Conservation (phyloP, 139 green algal genomes). For the Dunaliella primolecta region DNA sequence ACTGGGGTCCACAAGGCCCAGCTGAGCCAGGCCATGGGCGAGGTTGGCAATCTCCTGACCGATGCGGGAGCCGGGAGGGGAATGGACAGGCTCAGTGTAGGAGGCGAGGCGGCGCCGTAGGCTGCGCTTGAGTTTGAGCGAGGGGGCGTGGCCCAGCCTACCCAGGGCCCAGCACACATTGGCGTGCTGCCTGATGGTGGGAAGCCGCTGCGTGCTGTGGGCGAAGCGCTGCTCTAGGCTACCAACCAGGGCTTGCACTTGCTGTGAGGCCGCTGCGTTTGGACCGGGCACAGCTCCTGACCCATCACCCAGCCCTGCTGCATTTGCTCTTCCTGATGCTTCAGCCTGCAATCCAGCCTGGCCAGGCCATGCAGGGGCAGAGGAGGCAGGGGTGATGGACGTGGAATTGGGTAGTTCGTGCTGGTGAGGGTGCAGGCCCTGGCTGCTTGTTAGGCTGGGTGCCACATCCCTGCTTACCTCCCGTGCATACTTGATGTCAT, state of each 20-base stretch:
- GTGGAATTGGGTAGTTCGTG: neutral
- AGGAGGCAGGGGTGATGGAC: neutral
- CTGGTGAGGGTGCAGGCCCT: neutral
- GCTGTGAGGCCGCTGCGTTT: too few species aligned
- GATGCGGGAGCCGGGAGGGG: neutral
- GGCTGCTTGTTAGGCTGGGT: neutral
- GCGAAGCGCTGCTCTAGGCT: neutral
- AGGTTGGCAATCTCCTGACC: constrained; percentile 55
- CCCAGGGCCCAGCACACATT: constrained; percentile 15
- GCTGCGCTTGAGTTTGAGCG: neutral
- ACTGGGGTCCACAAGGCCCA: constrained; percentile 15
- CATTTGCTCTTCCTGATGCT: neutral
- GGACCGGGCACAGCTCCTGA: too few species aligned
- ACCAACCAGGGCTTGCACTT: neutral
- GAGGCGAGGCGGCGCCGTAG: neutral
- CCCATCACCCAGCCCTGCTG: neutral
- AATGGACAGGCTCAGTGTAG: neutral
- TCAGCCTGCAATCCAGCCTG: neutral
- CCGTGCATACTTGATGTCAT: neutral
- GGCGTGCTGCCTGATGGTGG: neutral
- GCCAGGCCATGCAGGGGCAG: neutral
- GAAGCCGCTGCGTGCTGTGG: neutral
- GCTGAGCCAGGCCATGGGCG: constrained; percentile 36
- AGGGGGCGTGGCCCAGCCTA: neutral
- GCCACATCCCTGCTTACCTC: neutral